These are phyloP conservation scores for Micromonas pusilla DNA, from an alignment of 139 green algal species.

Conservation along the genomic window DNA sequence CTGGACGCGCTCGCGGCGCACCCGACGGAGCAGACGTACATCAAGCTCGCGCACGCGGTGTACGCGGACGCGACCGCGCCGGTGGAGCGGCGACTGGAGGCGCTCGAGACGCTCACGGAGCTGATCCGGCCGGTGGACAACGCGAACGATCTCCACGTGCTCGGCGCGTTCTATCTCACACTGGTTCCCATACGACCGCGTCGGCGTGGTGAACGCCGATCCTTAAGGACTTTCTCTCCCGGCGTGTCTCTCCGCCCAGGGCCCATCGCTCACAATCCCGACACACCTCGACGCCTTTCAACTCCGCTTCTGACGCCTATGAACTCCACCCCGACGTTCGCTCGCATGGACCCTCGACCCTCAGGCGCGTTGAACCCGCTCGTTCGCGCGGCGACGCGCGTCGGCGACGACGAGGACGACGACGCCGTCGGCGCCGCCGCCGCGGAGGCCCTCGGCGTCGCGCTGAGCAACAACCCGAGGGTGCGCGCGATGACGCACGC, in stretches of 20 bases:
- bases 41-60: background rate
- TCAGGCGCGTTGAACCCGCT: too few relatives aligned
- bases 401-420: background rate
- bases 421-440: background rate
- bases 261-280: too few relatives aligned
- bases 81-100: background rate
- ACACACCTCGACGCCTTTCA: too few relatives aligned
- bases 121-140: constrained; percentile 1
- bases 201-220: too few relatives aligned
- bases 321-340: too few relatives aligned
- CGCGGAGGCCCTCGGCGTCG: background rate
- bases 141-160: constrained; percentile 19
- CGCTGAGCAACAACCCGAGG: background rate
- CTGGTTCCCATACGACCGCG: too few relatives aligned
- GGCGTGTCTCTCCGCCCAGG: too few relatives aligned
- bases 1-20: background rate
- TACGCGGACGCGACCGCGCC: background rate
- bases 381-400: too few relatives aligned
- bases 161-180: background rate
- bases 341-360: too few relatives aligned
- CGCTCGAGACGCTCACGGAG: constrained; percentile 1
- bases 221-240: too few relatives aligned
- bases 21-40: background rate
- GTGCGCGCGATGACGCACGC: background rate
- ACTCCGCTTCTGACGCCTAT: too few relatives aligned